Evolutionary conservation across 345 rosid species (phyloP), one percentile per base, ranked within the genome.

Genomic region (Arabidopsis suecica): DNA sequence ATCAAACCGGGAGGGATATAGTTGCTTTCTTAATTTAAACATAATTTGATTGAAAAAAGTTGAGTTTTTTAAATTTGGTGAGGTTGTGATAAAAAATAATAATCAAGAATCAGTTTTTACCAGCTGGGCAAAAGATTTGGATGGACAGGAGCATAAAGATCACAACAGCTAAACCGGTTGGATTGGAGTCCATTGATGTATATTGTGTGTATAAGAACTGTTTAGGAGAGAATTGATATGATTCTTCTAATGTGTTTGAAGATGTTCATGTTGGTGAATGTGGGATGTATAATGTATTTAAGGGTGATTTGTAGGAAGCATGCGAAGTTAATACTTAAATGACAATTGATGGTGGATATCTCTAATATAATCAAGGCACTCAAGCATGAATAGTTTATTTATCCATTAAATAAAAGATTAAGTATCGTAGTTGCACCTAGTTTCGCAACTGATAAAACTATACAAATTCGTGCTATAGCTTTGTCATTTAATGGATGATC

Each of bases 161-260:
- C 18, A 28, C 33, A 41, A 23, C 7, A 18, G 18, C 62, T 51
- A 51, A 62, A 51, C 69, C 53, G 62, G 44, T 18, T 58, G 53
- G 69, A 28, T 69, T 72, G 58, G 69, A 62, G 38, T 50, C 49
- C 62, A 41, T 72, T 38, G 76, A 38, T 71, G 30, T 28, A 20
- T 53, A 63, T 5, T 72, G 34, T 12, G 61, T 62, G 68, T 48
- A 9, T 28, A 30, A n/a, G 45, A 59, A 25, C 1, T 37, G 22
- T 37, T 38, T 44, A 45, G 37, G 10, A 16, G 49, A 51, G 5
- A 25, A 9, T n/a, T 36, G 5, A 20, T 33, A 22, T n/a, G 47
- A 71, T 60, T 5, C 6, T 60, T 13, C 20, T 51, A 38, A 50
- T 30, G 25, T 42, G 40, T 18, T 25, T 47, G 54, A 50, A 40